Percentiles rank a stretch among this genome's conserved stretches.
Evolutionary conservation across 2,329 filamentous ascomycete genomes (phyloP).

Genomic region (Sporothrix protearum): DNA sequence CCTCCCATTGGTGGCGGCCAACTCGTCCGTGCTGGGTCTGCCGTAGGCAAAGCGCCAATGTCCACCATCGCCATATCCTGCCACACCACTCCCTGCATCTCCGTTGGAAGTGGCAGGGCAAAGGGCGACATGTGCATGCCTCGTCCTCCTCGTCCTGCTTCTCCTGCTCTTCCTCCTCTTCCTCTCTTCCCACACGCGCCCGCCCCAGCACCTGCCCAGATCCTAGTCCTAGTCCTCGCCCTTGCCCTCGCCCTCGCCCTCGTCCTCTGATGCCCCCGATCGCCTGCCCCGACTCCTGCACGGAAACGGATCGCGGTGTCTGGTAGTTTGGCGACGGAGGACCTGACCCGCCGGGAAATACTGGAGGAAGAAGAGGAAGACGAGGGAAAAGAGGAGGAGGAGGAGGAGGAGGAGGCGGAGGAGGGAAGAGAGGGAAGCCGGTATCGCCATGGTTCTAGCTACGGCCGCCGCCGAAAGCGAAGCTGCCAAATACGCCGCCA

Average conservation of each 20-base stretch:
- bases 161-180: not conserved
- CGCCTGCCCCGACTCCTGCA: not conserved
- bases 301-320: not conserved
- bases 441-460: not conserved
- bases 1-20: too few relatives aligned
- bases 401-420: not conserved
- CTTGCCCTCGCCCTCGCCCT: not conserved
- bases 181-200: too few relatives aligned
- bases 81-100: too few relatives aligned
- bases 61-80: too few relatives aligned
- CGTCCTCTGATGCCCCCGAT: too few relatives aligned
- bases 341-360: not conserved
- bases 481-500: conserved; percentile 72
- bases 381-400: not conserved
- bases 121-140: too few relatives aligned
- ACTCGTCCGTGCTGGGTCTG: too few relatives aligned
- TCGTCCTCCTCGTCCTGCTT: too few relatives aligned
- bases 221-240: not conserved
- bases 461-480: conserved; percentile 46
- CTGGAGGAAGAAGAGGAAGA: not conserved
- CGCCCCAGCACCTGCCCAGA: too few relatives aligned
- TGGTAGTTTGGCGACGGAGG: not conserved
- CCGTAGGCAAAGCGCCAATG: not conserved
- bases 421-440: not conserved
- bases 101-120: too few relatives aligned